Base-by-base conservation (phyloP, 2,329 filamentous ascomycete species). In the Sclerotinia trifoliorum region DNA sequence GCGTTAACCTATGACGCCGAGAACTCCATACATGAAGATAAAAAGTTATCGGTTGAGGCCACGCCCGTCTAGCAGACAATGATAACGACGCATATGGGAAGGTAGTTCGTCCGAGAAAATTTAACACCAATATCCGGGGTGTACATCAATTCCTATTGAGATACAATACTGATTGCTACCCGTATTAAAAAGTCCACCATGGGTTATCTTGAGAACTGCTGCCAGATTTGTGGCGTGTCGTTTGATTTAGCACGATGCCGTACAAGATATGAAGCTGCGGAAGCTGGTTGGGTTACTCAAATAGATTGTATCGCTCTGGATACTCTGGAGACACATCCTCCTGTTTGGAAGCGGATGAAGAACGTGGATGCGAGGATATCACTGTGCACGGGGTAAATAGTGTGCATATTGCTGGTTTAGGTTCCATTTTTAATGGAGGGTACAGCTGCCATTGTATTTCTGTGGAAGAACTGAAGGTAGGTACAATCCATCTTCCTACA, bases 401-500 rank as follows among this genome's bases (percentile, higher is more conserved):
- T 48, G 32, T 10, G 39, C 39, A 64, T 39, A 35, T 67, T 35
- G 49, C 57, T 64, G 66, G 66, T 32, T 39, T 24, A 17, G 49
- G 42, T 42, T 64, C 58, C 21, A 19, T 62, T 17, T 56, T 35
- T 35, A 32, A 35, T 35, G 57, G 42, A 24, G 55, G 44, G 8
- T 62, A 63, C 21, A 63, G n/a, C 8, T 51, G 58, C 2, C 26
- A 67, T 64, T n/a, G 49, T 13, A 49, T 63, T n/a, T 32, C 48
- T 19, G 24, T 7, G 24, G 39, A 35, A 24, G 26, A 62, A 49
- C 61, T 60, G 42, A 52, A 44, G 48, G 42, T 60, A 21, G 15
- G 56, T 46, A 6, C 1, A 8, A 29, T 60, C 26, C 19, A 15
- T 52, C 61, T 32, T 65, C 67, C n/a, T 71, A 69, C 62, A 61